Conservation (phyloP, 164 flowering plant species). For the Taxillus chinensis region DNA sequence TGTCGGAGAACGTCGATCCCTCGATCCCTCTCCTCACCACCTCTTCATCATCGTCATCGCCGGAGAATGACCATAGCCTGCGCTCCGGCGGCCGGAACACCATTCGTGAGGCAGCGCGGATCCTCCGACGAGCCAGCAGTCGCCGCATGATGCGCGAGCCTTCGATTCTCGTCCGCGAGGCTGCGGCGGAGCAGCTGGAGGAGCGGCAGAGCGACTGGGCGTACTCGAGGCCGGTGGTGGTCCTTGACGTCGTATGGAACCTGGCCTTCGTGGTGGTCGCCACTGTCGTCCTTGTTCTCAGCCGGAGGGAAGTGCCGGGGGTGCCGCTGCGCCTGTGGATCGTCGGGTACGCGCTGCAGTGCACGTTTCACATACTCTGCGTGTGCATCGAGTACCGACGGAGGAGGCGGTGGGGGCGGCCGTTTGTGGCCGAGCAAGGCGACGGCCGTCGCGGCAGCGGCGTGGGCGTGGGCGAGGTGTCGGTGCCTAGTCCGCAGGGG, state of each 20-base stretch:
- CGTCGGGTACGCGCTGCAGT: conserved; percentile 42
- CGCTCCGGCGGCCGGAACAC: conserved; percentile 37
- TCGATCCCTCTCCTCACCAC: conserved; percentile 34
- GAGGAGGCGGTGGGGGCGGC: conserved; percentile 4
- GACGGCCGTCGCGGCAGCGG: not conserved
- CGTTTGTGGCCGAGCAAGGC: conserved; percentile 4
- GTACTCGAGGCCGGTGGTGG: conserved; percentile 46
- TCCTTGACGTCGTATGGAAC: conserved; percentile 47
- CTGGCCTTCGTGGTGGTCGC: conserved; percentile 33
- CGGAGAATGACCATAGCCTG: conserved; percentile 16
- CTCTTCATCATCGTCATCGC: conserved; percentile 20
- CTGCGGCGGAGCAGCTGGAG: conserved; percentile 55
- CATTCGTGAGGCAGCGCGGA: conserved; percentile 40
- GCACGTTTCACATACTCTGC: conserved; percentile 37
- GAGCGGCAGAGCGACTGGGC: conserved; percentile 59
- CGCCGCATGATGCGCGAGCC: conserved; percentile 50
- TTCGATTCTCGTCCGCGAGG: conserved; percentile 44
- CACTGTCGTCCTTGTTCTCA: conserved; percentile 21
- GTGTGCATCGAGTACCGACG: conserved; percentile 35
- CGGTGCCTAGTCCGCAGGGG: conserved; percentile 2
- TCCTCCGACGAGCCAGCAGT: conserved; percentile 40
- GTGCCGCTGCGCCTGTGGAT: conserved; percentile 54
- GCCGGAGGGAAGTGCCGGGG: conserved; percentile 26
- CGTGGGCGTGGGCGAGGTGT: not conserved
- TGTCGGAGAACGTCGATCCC: conserved; percentile 16